A percentile compares a stretch with the other conserved stretches of the same genome.
Evolutionary conservation across 2,329 filamentous ascomycete species (phyloP).

Genomic region (Botrytis fabae): DNA sequence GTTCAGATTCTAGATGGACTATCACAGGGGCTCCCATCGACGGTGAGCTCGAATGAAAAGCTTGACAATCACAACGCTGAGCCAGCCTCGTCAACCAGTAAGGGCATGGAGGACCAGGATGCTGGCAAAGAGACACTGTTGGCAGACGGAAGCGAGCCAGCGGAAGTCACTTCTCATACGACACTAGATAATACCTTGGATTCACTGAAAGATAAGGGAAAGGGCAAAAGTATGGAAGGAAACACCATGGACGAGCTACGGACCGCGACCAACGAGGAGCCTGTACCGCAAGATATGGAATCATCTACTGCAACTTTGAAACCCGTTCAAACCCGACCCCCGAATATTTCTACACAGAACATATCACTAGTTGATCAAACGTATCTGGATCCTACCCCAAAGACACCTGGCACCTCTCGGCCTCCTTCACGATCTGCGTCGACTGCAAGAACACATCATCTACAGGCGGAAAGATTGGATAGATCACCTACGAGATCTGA

Average conservation of each 20-base stretch:
- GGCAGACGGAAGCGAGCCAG: conserved; percentile 14
- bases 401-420: conserved; percentile 46
- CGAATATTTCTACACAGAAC: conserved; percentile 23
- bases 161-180: not conserved
- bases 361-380: conserved; percentile 35
- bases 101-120: conserved; percentile 20
- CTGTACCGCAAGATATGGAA: conserved; percentile 37
- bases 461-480: conserved; percentile 43
- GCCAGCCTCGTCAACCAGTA: conserved; percentile 17
- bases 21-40: conserved; percentile 21
- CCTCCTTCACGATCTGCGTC: conserved; percentile 44
- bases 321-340: conserved; percentile 29
- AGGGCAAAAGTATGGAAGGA: conserved; percentile 12
- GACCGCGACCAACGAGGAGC: conserved; percentile 2
- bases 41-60: conserved; percentile 17
- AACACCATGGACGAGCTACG: not conserved
- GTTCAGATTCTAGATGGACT: conserved; percentile 33
- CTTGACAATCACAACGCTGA: conserved; percentile 11
- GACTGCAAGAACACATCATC: conserved; percentile 37
- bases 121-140: conserved; percentile 11
- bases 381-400: conserved; percentile 52
- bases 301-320: conserved; percentile 42
- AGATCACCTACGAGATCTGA: conserved; percentile 57
- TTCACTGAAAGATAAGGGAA: conserved; percentile 1
- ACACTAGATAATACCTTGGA: conserved; percentile 15